Percentiles rank a stretch among this genome's conserved stretches.
Conservation (phyloP, 2,329 filamentous ascomycete genomes). For the Sphaerulina musiva region DNA sequence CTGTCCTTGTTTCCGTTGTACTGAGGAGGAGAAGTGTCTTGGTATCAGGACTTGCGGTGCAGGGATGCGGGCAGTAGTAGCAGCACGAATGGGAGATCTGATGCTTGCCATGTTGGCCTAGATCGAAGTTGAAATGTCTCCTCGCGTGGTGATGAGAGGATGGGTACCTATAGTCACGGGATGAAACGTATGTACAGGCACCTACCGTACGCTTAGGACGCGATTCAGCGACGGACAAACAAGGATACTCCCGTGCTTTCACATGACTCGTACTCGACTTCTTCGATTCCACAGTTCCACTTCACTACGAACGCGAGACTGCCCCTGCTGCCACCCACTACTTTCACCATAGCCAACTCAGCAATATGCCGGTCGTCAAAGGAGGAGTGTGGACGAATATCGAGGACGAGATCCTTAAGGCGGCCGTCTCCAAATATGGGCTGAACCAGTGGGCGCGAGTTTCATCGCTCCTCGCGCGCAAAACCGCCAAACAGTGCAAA, state of each 20-base stretch:
- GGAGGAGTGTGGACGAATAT: conserved; percentile 64
- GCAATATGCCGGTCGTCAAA: conserved; percentile 57
- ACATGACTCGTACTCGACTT: not conserved
- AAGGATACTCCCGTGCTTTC: not conserved
- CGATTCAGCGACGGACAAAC: not conserved
- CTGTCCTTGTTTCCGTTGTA: not conserved
- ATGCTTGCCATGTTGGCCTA: not conserved
- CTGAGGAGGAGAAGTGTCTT: conserved; percentile 1
- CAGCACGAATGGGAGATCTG: not conserved
- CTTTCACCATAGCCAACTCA: conserved; percentile 24
- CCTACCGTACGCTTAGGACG: not conserved
- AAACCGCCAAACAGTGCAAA: conserved; percentile 98
- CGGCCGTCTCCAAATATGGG: conserved; percentile 87
- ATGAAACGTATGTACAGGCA: not conserved
- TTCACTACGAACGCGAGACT: not conserved
- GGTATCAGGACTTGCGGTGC: not conserved
- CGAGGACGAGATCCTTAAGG: conserved; percentile 94
- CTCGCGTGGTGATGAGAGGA: too few relatives aligned
- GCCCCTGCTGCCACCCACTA: not conserved
- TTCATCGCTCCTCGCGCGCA: conserved; percentile 90
- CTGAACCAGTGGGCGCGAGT: conserved; percentile 98
- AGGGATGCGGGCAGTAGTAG: not conserved
- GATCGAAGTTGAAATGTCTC: too few relatives aligned
- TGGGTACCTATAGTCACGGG: too few relatives aligned
- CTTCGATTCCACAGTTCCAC: not conserved